Evolutionary conservation across 306 rosid genomes (phyloP).

Genomic region (Dryas drummondii): DNA sequence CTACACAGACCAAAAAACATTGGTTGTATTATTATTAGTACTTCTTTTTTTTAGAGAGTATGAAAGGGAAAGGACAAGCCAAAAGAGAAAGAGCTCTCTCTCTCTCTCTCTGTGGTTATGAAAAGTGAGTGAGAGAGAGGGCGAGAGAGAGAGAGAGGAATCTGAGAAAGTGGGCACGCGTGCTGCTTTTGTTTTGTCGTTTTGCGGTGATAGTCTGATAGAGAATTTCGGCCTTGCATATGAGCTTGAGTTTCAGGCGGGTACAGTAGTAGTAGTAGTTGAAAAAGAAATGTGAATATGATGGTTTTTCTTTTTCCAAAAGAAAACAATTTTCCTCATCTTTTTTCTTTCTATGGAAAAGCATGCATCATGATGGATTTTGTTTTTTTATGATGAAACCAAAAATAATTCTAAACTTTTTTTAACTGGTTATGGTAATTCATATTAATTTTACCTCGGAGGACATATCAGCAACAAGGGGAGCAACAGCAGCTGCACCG

Average conservation of each 20-base stretch:
- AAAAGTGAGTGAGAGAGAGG: conserved; percentile 1
- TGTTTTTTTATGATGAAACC: too few species aligned
- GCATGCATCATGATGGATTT: background rate
- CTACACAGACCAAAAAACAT: conserved; percentile 38
- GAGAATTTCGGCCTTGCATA: conserved; percentile 20
- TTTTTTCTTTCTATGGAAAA: background rate
- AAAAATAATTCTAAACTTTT: too few species aligned
- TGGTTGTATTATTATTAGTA: background rate
- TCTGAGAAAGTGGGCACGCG: conserved; percentile 81
- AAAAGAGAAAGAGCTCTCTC: background rate
- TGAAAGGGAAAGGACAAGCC: conserved; percentile 20
- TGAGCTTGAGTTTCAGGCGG: conserved; percentile 15
- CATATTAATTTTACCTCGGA: conserved; percentile 51
- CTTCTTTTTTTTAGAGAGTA: background rate
- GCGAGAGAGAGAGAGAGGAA: conserved; percentile 31
- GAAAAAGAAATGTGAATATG: too few species aligned
- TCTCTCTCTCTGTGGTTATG: background rate
- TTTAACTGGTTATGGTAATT: too few species aligned
- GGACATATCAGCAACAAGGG: conserved; percentile 77
- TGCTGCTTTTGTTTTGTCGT: conserved; percentile 78
- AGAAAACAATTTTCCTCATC: background rate
- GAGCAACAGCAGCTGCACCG: conserved; percentile 91
- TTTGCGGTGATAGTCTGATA: conserved; percentile 48
- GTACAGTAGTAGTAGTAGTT: background rate
- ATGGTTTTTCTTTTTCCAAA: background rate